phyloP scores from a whole-genome alignment of 805 yeast genomes.

The Wickerhamomyces kurtzmanii region DNA sequence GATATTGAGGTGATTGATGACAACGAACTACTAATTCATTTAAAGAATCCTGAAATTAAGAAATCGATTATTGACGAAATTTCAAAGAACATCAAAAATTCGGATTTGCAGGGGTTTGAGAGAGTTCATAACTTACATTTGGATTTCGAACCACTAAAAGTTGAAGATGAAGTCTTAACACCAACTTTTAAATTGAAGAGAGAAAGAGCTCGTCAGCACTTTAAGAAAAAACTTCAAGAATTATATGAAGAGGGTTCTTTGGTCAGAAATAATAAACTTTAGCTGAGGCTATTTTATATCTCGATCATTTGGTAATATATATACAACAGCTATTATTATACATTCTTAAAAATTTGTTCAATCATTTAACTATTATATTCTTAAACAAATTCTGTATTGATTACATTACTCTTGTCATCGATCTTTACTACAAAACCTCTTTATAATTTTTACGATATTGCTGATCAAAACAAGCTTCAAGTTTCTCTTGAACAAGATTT shows the following conservation, averaged over 20 bases:
- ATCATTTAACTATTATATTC: too few species aligned
- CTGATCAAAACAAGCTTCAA: too few species aligned
- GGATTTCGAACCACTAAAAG: constrained; percentile 47
- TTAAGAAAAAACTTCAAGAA: constrained; percentile 25
- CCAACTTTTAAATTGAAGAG: constrained; percentile 56
- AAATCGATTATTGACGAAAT: constrained; percentile 1
- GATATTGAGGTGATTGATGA: constrained; percentile 2
- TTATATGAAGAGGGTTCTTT: constrained; percentile 50
- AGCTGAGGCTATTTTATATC: too few species aligned
- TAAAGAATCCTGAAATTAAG: constrained; percentile 2
- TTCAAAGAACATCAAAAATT: constrained; percentile 1
- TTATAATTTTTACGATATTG: too few species aligned
- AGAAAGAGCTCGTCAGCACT: constrained; percentile 34
- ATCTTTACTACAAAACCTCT: too few species aligned
- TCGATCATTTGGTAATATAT: too few species aligned
- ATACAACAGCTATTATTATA: too few species aligned
- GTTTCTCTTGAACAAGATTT: too few species aligned
- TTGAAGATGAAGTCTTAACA: constrained; percentile 52
- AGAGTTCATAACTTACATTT: constrained; percentile 44
- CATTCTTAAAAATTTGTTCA: too few species aligned
- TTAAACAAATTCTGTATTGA: too few species aligned
- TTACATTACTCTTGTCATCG: too few species aligned
- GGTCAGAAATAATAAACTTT: too few species aligned
- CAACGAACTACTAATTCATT: constrained; percentile 2
- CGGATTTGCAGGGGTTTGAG: constrained; percentile 48